phyloP scores from a whole-genome alignment of 225 moss, liverwort and hornwort genomes.

The Sphagnum contortum region DNA sequence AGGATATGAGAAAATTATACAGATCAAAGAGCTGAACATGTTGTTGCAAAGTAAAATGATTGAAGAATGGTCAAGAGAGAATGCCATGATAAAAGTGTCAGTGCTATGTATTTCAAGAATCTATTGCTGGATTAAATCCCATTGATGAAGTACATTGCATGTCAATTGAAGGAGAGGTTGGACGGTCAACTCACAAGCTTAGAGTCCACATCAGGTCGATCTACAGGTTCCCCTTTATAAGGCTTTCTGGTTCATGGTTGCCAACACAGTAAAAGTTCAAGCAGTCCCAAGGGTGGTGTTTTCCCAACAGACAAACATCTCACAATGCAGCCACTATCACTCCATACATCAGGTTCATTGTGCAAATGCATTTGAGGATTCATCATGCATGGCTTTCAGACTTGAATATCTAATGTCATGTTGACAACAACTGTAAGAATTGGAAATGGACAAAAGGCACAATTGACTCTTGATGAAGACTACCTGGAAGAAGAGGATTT shows the following conservation, averaged over 20 bases:
- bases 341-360: constrained; percentile 92
- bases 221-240: constrained; percentile 27
- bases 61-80: too few relatives aligned
- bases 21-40: not conserved
- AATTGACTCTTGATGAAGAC: too few relatives aligned
- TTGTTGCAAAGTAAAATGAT: too few relatives aligned
- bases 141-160: too few relatives aligned
- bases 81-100: too few relatives aligned
- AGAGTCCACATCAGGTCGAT: constrained; percentile 43
- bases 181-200: constrained; percentile 46
- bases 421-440: too few relatives aligned
- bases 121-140: too few relatives aligned
- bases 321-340: constrained; percentile 68
- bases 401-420: too few relatives aligned
- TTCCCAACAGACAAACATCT: constrained; percentile 33
- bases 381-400: too few relatives aligned
- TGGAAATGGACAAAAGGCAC: too few relatives aligned
- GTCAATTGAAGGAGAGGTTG: too few relatives aligned
- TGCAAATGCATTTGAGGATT: constrained; percentile 39
- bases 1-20: not conserved
- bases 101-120: too few relatives aligned
- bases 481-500: constrained; percentile 88
- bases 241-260: constrained; percentile 52
- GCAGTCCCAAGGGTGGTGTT: constrained; percentile 53
- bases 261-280: constrained; percentile 78